Conservation (phyloP, 768 basidiomycete species). For the Coprinopsis cinerea region DNA sequence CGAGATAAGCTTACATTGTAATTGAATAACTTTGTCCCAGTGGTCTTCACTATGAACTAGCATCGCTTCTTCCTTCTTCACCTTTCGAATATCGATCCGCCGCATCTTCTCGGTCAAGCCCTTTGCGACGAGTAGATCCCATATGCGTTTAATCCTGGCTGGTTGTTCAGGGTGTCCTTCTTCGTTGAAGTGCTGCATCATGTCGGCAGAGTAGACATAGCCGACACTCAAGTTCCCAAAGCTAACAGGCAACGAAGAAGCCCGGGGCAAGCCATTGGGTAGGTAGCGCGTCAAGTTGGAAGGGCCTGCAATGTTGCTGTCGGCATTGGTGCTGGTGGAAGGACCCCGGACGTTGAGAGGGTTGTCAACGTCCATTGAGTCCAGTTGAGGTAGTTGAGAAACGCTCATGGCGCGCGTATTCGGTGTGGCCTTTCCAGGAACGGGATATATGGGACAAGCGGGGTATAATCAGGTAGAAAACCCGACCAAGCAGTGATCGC, state of each 20-base stretch:
- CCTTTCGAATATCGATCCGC: constrained; percentile 68
- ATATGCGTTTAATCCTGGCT: constrained; percentile 78
- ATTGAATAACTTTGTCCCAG: constrained; percentile 85
- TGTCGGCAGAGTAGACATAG: constrained; percentile 80
- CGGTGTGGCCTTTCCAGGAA: too few species aligned
- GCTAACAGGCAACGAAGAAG: constrained; percentile 38
- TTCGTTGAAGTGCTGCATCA: constrained; percentile 78
- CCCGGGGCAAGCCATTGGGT: constrained; percentile 32
- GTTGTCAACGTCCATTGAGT: constrained; percentile 15
- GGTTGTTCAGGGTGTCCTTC: constrained; percentile 55
- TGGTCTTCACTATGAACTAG: constrained; percentile 89
- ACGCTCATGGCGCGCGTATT: too few species aligned
- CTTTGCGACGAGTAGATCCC: constrained; percentile 51
- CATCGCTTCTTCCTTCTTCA: constrained; percentile 70
- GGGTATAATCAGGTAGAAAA: neutral
- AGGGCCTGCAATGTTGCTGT: too few species aligned
- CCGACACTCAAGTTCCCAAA: constrained; percentile 52
- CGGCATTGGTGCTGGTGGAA: neutral
- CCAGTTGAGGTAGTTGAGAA: neutral
- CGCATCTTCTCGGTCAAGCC: constrained; percentile 69
- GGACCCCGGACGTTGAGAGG: neutral
- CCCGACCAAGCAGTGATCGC: neutral
- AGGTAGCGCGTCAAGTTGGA: too few species aligned
- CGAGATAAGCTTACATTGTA: constrained; percentile 58
- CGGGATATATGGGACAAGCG: too few species aligned